Base-by-base conservation (phyloP, 441 rosid genomes). In the Syzygium syzygioides region DNA sequence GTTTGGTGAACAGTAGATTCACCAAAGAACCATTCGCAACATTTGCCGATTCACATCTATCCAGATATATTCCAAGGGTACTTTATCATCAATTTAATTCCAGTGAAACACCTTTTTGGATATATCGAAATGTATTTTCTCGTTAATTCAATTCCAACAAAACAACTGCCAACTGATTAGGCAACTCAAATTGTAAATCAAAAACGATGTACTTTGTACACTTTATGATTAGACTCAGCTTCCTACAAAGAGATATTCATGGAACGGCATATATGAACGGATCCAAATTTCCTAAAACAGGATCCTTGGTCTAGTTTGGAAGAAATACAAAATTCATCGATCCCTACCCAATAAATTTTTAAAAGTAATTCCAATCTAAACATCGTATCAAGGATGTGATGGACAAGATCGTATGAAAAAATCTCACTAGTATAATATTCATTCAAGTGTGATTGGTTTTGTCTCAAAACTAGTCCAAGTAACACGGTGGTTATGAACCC, bases 121-220 rank as follows among this genome's bases (percentile, higher is more conserved):
- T 0, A 68, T 9, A 34, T 68, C 11, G 15, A 34, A 34, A 68
- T 4, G 7, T 34, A 68, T 34, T 34, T 20, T 1, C 0, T 34
- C 13, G 1, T 20, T 6, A 0, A 30, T 32, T 66, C 45, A 66
- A 66, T 32, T 66, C 5, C 7, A 0, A 6, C 0, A 13, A 71
- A 34, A 19, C 50, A 37, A 71, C 50, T 9, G 5, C 15, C 23
- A 30, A 20, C 15, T 1, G 0, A 20, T 13, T 71, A 37, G 50
- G 17, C 15, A 71, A 71, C 80, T 71, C 50, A 34, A 37, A 71
- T 71, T 0, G 50, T 19, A 20, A 34, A 50, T 71, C 50, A 0
- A 3, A 71, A 37, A 71, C 28, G 20, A 71, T 37, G 6, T 19
- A 9, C 45, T 68, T 10, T 0, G 28, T 68, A 10, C 28, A 34